Evolutionary conservation across 2,329 filamentous ascomycete species (phyloP), one percentile per base, ranked within the genome.

Genomic region (Scopulariopsis brevicaulis): DNA sequence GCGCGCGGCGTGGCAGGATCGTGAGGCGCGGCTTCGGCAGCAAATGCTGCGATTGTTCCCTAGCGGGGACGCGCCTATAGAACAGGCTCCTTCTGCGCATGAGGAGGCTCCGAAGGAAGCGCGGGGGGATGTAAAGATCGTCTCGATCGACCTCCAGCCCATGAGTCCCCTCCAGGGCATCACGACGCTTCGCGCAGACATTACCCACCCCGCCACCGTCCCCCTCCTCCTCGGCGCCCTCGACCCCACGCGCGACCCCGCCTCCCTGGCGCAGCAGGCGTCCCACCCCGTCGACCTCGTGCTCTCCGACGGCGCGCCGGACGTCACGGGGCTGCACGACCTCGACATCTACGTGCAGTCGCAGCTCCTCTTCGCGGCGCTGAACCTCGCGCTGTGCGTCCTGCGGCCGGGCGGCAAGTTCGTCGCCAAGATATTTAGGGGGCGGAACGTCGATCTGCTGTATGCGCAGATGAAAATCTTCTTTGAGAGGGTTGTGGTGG

Each of bases 331-430:
- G 22, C 80, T 99, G 1, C 94, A 99, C 70, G 94, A 99, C 70
- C 83, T 99, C 40, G 94, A 99, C 72, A 97, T 97, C 64, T 99
- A 99, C 72, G 89, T 99, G 20, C 94, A 99, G 73, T 92, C 89
- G 10, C 94, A 97, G 72, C 81, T 99, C 10, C 85, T 99, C 55
- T 96, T 95, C 71, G 90, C 93, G 0, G 94, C 94, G 0, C 81
- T 99, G 22, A 96, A 96, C 70, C 83, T 99, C 2, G 91, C 94
- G 0, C 83, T 96, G 14, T 96, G 93, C 68, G 91, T 99, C 14
- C 81, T 99, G 24, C 88, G 89, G 60, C 92, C 92, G 0, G 94
- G 94, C 51, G 94, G 94, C 62, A 96, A 90, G 67, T 99, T 99
- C 65, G 93, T 99, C 8, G 94, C 94, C 60, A 99, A 99, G 77